Conservation (phyloP, 768 basidiomycete species). For the Rhodotorula graminis region DNA sequence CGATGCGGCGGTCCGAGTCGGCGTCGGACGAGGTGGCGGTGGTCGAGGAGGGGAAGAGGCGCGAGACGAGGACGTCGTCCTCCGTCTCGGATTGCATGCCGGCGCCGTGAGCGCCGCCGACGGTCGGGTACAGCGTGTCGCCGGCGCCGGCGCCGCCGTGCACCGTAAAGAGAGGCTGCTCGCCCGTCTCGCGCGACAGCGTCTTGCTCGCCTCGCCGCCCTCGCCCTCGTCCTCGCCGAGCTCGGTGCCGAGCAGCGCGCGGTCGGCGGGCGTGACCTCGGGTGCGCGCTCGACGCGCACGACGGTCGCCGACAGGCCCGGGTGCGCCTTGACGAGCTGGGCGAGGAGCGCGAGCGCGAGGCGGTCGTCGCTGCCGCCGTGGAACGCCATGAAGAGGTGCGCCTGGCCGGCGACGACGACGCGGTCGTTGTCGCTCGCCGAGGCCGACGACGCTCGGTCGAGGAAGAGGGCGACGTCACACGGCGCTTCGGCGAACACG, state of each 20-base stretch:
- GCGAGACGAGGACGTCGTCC: conserved; percentile 22
- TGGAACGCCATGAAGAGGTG: conserved; percentile 86
- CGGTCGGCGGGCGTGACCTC: conserved; percentile 29
- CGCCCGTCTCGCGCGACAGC: background rate
- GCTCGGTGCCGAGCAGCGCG: background rate
- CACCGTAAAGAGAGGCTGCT: conserved; percentile 17
- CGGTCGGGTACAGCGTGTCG: conserved; percentile 33
- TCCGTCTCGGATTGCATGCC: conserved; percentile 27
- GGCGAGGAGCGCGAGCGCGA: conserved; percentile 73
- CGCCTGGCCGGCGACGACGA: conserved; percentile 43
- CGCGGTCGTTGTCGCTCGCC: background rate
- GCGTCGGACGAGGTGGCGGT: too few species aligned
- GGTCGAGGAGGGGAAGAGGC: conserved; percentile 9
- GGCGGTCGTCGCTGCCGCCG: conserved; percentile 88
- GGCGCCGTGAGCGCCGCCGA: background rate
- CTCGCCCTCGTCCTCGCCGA: background rate
- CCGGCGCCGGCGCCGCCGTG: conserved; percentile 12
- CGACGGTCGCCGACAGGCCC: conserved; percentile 66
- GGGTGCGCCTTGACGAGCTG: conserved; percentile 72
- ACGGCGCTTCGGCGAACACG: conserved; percentile 34
- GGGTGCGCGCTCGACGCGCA: conserved; percentile 53
- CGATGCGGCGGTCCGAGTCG: conserved; percentile 11
- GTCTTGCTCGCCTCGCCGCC: background rate
- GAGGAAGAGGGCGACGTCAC: conserved; percentile 34
- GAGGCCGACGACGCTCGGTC: conserved; percentile 9